Evolutionary conservation across 306 rosid species (phyloP), one percentile per base, ranked within the genome.

Genomic region (Corylus avellana): DNA sequence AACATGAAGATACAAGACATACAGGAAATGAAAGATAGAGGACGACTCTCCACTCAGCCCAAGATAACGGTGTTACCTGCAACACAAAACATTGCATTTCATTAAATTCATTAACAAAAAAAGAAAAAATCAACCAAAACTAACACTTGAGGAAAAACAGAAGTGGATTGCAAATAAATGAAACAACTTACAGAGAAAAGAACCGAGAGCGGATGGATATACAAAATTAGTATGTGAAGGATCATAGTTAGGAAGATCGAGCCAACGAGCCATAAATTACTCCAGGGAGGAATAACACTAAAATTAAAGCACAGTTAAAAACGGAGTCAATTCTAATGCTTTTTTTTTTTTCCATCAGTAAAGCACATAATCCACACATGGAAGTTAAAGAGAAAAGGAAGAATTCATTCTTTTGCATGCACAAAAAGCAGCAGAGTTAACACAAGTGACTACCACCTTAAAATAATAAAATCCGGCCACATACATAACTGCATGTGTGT

Each of bases 251-350:
- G 63, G 76, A 95, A 81, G 84, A 95, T 95, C 53, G 98, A 94
- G 82, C 76, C 98, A 78, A 92, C 92, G 70, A 94, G 98, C 98
- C 98, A 94, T 81, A 91, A 53, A 77, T 94, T 94, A 88, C 98
- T 94, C 98, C 98, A 91, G 44, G 98, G 98, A 83, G 97, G 97
- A 83, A 94, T 90, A 72, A 92, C 97, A 85, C 97, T 94, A 86
- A 73, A 85, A 79, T 50, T 13, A 17, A 17, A 55, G 74, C 47
- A 74, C 17, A 75, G 50, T 35, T 48, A 57, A 59, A 78, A 72
- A 75, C 61, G 54, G 8, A 11, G 47, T 74, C 72, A 78, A 44
- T 47, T 54, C 32, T 29, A 55, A 13, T 54, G 61, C 32, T 42
- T 68, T 68, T 68, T 66, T 68, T 66, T n/a, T 66, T 67, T 39